Base-by-base conservation (phyloP, 148 eudicot genomes). In the Dysphania ambrosioides region DNA sequence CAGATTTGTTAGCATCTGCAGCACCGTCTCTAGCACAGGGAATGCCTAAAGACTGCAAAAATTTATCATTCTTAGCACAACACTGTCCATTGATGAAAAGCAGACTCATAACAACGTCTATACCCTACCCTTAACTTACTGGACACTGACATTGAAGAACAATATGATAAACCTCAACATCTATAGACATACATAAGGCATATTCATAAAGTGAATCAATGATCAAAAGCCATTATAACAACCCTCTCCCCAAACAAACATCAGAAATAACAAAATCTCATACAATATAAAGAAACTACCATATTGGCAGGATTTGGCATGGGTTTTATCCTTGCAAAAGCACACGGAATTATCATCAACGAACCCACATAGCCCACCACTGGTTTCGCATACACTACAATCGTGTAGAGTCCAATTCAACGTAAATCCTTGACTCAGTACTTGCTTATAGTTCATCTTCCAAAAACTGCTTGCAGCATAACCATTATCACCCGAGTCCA, bases 371-470 rank as follows among this genome's bases (percentile, higher is more conserved):
- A 24, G 71, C 36, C 82, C 77, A 0, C 85, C 82, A 66, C 85
- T 78, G 16, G 13, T 67, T 40, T 72, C 62, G 47, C 82, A 78
- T 5, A 21, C 59, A 27, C 35, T 67, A 44, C 82, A 82, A 71
- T 75, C 51, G 49, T 27, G 35, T 30, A 34, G 71, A 60, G 56
- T 65, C 89, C 86, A 83, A 66, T 83, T 82, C 70, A 83, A 70
- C 27, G 75, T 77, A 70, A 83, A 83, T 7, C 89, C 87, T 35
- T 75, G 78, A 26, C 73, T 75, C 55, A 83, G 57, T 63, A 86
- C 63, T 42, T 77, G 78, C 4, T 63, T 77, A 51, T 81, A 83
- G 68, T 44, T 79, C 83, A 83, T 79, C 19, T 77, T 18, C 72
- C 72, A 86, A 35, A 41, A 78, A 49, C 35, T 59, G 26, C 53